These are phyloP conservation scores for Chiua sp. DNA, from an alignment of 1,284 basidiomycete species.

Conservation along the genomic window DNA sequence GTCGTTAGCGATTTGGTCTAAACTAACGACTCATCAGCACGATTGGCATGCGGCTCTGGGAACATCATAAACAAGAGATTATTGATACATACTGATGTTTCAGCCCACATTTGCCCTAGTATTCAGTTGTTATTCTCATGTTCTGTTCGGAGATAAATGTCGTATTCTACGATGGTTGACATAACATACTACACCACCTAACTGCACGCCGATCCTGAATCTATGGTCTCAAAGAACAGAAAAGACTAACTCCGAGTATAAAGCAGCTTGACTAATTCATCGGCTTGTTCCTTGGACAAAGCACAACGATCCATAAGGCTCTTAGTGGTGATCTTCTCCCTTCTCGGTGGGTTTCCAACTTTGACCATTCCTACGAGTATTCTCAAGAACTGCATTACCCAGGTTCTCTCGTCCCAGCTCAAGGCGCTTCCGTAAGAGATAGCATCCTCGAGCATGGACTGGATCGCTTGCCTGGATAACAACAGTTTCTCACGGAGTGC, in stretches of 20 bases:
- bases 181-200: too few species aligned
- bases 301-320: slow-evolving; percentile 24
- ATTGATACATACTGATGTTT: too few species aligned
- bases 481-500: slow-evolving; percentile 13
- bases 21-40: too few species aligned
- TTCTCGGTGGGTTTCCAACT: slow-evolving; percentile 14
- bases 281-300: slow-evolving; percentile 22
- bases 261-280: slow-evolving; percentile 21
- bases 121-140: too few species aligned
- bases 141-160: too few species aligned
- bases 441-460: slow-evolving; percentile 28
- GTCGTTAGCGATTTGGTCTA: too few species aligned
- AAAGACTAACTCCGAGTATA: slow-evolving; percentile 10
- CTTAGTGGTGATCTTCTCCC: slow-evolving; percentile 12
- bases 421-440: slow-evolving; percentile 23
- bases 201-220: background rate
- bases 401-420: slow-evolving; percentile 16
- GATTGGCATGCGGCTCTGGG: too few species aligned
- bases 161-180: too few species aligned
- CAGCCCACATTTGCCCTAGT: too few species aligned
- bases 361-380: slow-evolving; percentile 22
- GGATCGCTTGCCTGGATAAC: slow-evolving; percentile 19
- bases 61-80: too few species aligned
- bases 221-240: background rate
- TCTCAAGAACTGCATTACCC: slow-evolving; percentile 34